Base-by-base conservation (phyloP, 2,329 filamentous ascomycete species). In the Xylaria sp. region DNA sequence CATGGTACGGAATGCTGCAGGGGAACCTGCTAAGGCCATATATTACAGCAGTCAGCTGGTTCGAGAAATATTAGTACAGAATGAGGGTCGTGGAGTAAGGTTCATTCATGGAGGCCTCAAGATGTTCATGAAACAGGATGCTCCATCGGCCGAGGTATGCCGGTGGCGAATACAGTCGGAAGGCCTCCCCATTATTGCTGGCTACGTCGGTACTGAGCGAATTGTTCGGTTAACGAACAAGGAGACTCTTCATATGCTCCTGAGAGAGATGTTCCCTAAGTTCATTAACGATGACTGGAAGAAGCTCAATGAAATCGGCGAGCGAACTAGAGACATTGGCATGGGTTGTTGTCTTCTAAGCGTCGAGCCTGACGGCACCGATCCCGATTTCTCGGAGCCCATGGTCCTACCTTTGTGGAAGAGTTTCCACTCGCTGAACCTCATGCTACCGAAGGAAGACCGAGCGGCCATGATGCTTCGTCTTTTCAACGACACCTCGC, bases 41-140 rank as follows among this genome's bases (percentile, higher is more conserved):
- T 99, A 99, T 86, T 99, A 98, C 85, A 97, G 94, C 12, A 94
- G 92, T 44, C 88, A 89, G 4, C 87, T 98, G 13, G 91, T 94
- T 25, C 92, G 94, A 39, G 92, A 95, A 73, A 96, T 99, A 63
- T 87, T 99, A 3, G 88, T 87, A 3, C 88, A 91, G 78, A 99
- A 99, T 79, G 94, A 98, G 81, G 93, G 94, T 52, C 91, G 92
- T 34, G 94, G 94, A 55, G 91, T 98, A 81, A 97, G 96, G 80
- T 97, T 99, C 78, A 92, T 99, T 59, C 96, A 99, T 81, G 95
- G 92, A 60, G 96, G 96, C 72, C 94, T 99, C 41, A 97, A 97
- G 83, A 98, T 98, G 94, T 99, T 97, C 80, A 96, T 98, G 85
- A 97, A 97, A 84, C 95, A 98, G 81, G 94, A 98, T 77, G 92